Evolutionary conservation across 768 basidiomycete genomes (phyloP).

Genomic region (Boletus fagicola): DNA sequence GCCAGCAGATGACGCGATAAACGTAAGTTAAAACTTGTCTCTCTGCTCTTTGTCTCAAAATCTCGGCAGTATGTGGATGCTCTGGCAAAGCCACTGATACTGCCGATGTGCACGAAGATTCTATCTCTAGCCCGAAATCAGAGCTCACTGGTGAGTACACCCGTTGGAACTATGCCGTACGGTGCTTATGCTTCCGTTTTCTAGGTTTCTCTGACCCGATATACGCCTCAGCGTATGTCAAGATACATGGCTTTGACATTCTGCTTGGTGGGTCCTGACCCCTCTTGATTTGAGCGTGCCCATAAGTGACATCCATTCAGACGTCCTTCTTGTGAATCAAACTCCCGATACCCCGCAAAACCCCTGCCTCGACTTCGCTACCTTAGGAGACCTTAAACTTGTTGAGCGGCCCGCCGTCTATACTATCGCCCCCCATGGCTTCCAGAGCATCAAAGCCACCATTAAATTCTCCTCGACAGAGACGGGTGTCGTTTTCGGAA

Average conservation of each 20-base stretch:
- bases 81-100: conserved; percentile 84
- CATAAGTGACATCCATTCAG: conserved; percentile 36
- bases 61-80: conserved; percentile 77
- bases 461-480: conserved; percentile 98
- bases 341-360: conserved; percentile 93
- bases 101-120: conserved; percentile 79
- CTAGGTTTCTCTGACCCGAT: conserved; percentile 96
- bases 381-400: conserved; percentile 93
- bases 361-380: conserved; percentile 95
- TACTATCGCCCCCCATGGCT: conserved; percentile 92
- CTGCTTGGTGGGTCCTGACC: too few relatives aligned
- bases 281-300: background rate
- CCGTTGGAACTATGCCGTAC: background rate
- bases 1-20: conserved; percentile 71
- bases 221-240: conserved; percentile 96
- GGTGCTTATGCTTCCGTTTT: background rate
- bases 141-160: conserved; percentile 76
- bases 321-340: conserved; percentile 91
- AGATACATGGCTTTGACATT: conserved; percentile 36
- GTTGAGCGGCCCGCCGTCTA: conserved; percentile 94
- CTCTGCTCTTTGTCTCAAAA: background rate
- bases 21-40: conserved; percentile 42
- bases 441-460: conserved; percentile 98
- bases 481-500: conserved; percentile 97
- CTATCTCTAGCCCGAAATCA: conserved; percentile 89